Percentiles rank a stretch among this genome's conserved stretches.
phyloP scores from a whole-genome alignment of 2,329 filamentous ascomycete genomes.

The Fusarium bulbicola region DNA sequence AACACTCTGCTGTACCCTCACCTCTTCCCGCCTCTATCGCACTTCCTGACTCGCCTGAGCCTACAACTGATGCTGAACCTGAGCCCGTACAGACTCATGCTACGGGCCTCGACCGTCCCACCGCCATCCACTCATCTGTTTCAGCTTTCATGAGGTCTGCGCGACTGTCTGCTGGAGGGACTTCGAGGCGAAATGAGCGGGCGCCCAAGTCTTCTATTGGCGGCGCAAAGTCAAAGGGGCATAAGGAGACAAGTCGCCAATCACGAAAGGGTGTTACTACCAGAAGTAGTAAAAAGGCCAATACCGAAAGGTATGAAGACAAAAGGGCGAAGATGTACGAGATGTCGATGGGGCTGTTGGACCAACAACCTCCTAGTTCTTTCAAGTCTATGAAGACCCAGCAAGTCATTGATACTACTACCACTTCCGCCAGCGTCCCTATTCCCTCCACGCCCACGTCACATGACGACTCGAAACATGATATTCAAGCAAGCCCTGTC shows the following conservation, averaged over 20 bases:
- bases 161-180: background rate
- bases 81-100: background rate
- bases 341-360: background rate
- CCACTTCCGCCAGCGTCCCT: background rate
- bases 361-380: no score
- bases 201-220: background rate
- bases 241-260: no score
- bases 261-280: background rate
- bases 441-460: background rate
- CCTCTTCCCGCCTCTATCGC: background rate
- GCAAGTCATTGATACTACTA: background rate
- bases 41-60: background rate
- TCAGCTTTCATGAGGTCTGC: background rate
- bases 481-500: background rate
- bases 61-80: background rate
- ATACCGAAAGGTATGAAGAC: background rate
- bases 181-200: background rate
- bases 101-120: background rate
- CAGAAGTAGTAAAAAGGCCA: background rate
- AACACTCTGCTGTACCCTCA: background rate
- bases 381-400: background rate
- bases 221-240: background rate
- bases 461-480: background rate
- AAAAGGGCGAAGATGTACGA: background rate
- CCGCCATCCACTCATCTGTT: background rate